These are phyloP conservation scores for Fraxinus dipetala DNA, from an alignment of 305 asterid species.

Conservation along the genomic window DNA sequence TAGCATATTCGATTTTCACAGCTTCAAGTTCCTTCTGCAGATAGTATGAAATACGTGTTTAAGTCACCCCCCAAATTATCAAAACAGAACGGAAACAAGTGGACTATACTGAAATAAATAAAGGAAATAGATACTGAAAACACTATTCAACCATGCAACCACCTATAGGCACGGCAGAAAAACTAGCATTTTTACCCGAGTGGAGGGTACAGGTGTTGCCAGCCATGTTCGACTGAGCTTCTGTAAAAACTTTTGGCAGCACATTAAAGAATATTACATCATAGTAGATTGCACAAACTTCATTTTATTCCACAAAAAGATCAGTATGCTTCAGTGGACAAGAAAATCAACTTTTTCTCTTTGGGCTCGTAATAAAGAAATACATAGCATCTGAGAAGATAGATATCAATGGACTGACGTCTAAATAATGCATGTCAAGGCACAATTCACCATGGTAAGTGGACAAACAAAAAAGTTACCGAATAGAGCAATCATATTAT, in stretches of 20 bases:
- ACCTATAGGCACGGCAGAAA: neutral
- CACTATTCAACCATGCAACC: neutral
- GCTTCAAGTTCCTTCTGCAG: constrained; percentile 77
- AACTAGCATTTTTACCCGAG: neutral
- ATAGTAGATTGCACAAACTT: neutral
- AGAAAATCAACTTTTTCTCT: neutral
- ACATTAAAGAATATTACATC: neutral
- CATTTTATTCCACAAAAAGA: neutral
- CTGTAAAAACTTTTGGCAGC: neutral
- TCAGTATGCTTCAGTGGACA: neutral
- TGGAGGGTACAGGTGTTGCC: neutral
- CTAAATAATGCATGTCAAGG: neutral
- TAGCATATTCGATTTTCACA: constrained; percentile 62
- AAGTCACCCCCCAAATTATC: constrained; percentile 11
- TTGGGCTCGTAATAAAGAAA: neutral
- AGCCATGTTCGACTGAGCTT: neutral
- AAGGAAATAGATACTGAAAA: neutral
- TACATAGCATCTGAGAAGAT: neutral
- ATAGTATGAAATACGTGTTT: constrained; percentile 19
- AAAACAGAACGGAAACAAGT: neutral
- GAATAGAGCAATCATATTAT: neutral
- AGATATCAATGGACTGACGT: neutral
- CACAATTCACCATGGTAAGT: neutral
- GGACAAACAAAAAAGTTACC: neutral
- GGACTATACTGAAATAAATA: neutral